phyloP scores from a whole-genome alignment of 495 filamentous ascomycete genomes.

The Trichoderma gamsii region DNA sequence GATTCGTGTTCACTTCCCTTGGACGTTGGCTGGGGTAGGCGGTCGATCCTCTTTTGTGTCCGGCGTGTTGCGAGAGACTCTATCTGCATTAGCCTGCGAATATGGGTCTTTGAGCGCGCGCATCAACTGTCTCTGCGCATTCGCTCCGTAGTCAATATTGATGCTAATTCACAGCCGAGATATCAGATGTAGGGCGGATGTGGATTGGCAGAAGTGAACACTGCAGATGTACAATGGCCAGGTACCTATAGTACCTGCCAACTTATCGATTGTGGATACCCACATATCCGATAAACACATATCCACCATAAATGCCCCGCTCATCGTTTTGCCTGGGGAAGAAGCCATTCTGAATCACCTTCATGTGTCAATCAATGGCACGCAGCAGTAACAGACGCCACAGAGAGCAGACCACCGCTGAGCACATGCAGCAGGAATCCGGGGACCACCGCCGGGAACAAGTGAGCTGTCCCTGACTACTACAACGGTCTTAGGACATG shows the following conservation, averaged over 20 bases:
- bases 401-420: too few species aligned
- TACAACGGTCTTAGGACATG: background rate
- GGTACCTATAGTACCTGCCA: background rate
- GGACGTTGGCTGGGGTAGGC: background rate
- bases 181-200: slow-evolving; percentile 3
- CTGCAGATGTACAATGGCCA: background rate
- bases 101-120: background rate
- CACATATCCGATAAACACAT: background rate
- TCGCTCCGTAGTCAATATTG: background rate
- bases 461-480: background rate
- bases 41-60: background rate
- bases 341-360: too few species aligned
- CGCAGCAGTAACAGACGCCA: too few species aligned
- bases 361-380: too few species aligned
- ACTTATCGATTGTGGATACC: background rate
- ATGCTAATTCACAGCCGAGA: background rate
- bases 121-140: background rate
- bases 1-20: background rate
- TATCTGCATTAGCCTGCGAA: background rate
- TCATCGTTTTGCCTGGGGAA: too few species aligned
- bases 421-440: too few species aligned
- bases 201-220: background rate
- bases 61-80: background rate
- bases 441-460: too few species aligned
- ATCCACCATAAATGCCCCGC: background rate